Evolutionary conservation across 495 filamentous ascomycete genomes (phyloP).

Genomic region (Trichoderma parareesei): DNA sequence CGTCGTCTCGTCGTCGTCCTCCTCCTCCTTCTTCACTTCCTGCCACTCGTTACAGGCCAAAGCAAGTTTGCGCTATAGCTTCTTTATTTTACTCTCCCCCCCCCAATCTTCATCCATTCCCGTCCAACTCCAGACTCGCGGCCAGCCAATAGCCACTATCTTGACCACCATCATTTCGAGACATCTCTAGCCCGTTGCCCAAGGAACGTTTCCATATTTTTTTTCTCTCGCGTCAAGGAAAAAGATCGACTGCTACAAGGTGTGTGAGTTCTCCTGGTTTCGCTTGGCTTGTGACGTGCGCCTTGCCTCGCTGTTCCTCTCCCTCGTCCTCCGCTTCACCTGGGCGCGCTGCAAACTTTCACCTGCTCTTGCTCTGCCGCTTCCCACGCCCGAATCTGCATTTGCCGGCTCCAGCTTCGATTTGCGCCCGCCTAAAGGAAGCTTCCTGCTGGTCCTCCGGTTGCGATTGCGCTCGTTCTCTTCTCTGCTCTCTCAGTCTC

Average conservation of each 20-base stretch:
- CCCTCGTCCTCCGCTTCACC: background rate
- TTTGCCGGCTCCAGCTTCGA: background rate
- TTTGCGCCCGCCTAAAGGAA: background rate
- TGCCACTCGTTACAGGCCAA: slow-evolving; percentile 7
- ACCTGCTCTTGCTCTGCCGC: background rate
- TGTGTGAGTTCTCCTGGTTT: slow-evolving; percentile 9
- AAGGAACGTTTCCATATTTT: background rate
- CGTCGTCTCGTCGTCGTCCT: slow-evolving; percentile 2
- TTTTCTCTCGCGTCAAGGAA: slow-evolving; percentile 1
- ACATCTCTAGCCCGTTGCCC: background rate
- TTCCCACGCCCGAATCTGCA: background rate
- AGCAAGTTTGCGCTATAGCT: slow-evolving; percentile 3
- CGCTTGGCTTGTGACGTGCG: slow-evolving; percentile 1
- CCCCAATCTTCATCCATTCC: background rate
- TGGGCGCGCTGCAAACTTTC: background rate
- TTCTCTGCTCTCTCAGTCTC: background rate
- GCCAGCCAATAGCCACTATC: slow-evolving; percentile 1
- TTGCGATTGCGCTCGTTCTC: background rate
- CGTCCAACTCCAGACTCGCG: background rate
- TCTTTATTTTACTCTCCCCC: background rate
- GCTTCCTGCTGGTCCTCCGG: background rate
- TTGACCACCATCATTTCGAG: slow-evolving; percentile 9
- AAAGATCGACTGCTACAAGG: slow-evolving; percentile 9
- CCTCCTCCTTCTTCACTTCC: background rate
- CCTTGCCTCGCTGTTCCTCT: background rate